These are phyloP conservation scores for Hypholoma fasciculare DNA, from an alignment of 768 basidiomycete genomes.

Conservation along the genomic window DNA sequence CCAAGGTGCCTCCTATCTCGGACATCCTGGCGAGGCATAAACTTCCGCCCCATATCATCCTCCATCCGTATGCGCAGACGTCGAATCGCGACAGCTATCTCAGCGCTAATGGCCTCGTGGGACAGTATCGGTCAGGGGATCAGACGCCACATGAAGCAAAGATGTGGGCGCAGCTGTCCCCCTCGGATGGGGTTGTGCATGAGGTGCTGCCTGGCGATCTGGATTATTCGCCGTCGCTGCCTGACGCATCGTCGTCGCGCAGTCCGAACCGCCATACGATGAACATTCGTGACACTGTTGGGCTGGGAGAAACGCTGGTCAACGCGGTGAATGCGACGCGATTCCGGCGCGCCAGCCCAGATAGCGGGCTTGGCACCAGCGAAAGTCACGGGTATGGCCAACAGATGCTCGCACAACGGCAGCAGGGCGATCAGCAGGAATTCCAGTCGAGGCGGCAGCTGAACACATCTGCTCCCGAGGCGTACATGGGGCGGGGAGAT, in stretches of 20 bases:
- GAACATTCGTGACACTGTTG: slow-evolving; percentile 49
- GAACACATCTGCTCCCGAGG: not conserved
- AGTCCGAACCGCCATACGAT: slow-evolving; percentile 23
- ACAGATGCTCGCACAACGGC: not conserved
- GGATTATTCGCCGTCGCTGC: slow-evolving; percentile 46
- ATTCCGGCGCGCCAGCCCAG: slow-evolving; percentile 20
- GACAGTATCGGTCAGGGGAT: slow-evolving; percentile 34
- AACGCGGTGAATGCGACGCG: slow-evolving; percentile 33
- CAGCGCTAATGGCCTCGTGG: slow-evolving; percentile 29
- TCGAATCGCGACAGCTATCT: slow-evolving; percentile 34
- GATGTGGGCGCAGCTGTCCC: slow-evolving; percentile 53
- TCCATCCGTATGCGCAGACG: slow-evolving; percentile 46
- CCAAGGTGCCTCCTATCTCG: slow-evolving; percentile 16
- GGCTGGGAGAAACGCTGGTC: slow-evolving; percentile 64
- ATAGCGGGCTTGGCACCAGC: slow-evolving; percentile 50
- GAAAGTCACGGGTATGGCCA: slow-evolving; percentile 31
- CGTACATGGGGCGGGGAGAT: not conserved
- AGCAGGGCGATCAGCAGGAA: not conserved
- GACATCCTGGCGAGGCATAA: slow-evolving; percentile 34
- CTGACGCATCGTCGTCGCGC: slow-evolving; percentile 19
- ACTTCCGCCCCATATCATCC: slow-evolving; percentile 34
- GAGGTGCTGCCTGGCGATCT: slow-evolving; percentile 47
- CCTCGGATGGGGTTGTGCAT: slow-evolving; percentile 33
- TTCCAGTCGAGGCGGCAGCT: not conserved
- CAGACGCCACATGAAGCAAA: slow-evolving; percentile 40